These are phyloP conservation scores for Ophidiomyces ophidiicola DNA, from an alignment of 2,329 filamentous ascomycete species.

Conservation along the genomic window DNA sequence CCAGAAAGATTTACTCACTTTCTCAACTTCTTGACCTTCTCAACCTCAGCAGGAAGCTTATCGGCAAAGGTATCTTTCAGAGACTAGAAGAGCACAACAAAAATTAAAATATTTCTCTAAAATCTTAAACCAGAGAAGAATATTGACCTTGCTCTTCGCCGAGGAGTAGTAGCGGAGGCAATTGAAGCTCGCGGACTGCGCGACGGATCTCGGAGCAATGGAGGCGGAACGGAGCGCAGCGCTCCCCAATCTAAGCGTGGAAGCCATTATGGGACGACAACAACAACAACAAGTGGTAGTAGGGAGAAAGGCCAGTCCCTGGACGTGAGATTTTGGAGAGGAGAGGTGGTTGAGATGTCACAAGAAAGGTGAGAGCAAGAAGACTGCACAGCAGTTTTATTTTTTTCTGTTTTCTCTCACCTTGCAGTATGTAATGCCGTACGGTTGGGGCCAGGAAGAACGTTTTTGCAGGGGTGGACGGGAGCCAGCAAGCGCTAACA, in stretches of 20 bases:
- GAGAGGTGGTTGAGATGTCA: neutral
- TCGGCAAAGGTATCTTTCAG: conserved; percentile 98
- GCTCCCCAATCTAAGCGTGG: conserved; percentile 68
- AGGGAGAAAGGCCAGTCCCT: conserved; percentile 15
- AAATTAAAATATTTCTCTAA: conserved; percentile 14
- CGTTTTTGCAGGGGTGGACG: conserved; percentile 3
- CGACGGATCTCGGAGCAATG: conserved; percentile 53
- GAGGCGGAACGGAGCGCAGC: conserved; percentile 69
- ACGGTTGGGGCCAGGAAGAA: conserved; percentile 4
- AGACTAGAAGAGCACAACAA: conserved; percentile 45
- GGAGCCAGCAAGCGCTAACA: neutral
- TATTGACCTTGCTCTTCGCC: conserved; percentile 65
- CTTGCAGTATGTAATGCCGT: neutral
- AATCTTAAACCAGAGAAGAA: conserved; percentile 15
- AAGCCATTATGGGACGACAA: conserved; percentile 50
- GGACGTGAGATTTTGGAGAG: conserved; percentile 8
- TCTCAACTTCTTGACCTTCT: conserved; percentile 97
- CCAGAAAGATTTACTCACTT: conserved; percentile 48
- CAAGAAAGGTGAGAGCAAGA: conserved; percentile 3
- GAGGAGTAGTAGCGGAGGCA: conserved; percentile 83
- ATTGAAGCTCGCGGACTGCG: conserved; percentile 63
- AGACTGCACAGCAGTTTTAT: neutral
- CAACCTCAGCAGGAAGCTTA: conserved; percentile 87
- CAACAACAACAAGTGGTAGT: neutral
- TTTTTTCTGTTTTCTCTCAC: neutral